These are phyloP conservation scores for Terfezia claveryi DNA, from an alignment of 495 filamentous ascomycete species.

Conservation along the genomic window DNA sequence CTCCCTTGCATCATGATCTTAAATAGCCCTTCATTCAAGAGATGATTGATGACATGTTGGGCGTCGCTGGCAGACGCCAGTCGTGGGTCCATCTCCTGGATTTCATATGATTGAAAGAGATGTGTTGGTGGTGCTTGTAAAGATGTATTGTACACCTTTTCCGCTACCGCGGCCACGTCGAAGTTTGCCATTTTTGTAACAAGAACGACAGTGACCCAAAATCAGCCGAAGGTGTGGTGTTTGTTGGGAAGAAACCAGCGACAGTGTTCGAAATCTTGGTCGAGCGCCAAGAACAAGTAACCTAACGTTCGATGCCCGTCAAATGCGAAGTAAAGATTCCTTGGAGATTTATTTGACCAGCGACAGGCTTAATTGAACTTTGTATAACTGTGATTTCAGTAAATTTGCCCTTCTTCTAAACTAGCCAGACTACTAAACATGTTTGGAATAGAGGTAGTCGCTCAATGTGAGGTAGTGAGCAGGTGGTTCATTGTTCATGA, in stretches of 20 bases:
- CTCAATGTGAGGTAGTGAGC: neutral
- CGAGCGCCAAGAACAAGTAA: too few relatives aligned
- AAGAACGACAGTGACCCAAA: too few relatives aligned
- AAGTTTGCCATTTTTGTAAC: neutral
- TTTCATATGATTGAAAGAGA: neutral
- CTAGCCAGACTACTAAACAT: too few relatives aligned
- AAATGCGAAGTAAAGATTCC: too few relatives aligned
- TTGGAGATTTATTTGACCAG: too few relatives aligned
- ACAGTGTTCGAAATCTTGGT: too few relatives aligned
- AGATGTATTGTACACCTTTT: neutral
- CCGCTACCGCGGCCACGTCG: neutral
- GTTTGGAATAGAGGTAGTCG: neutral
- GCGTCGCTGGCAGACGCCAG: neutral
- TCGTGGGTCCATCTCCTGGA: neutral
- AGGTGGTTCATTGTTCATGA: neutral
- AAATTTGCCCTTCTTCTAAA: too few relatives aligned
- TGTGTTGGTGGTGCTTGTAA: neutral
- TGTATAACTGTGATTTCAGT: too few relatives aligned
- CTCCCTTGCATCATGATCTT: constrained; percentile 13
- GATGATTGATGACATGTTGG: constrained; percentile 12
- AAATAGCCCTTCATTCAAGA: constrained; percentile 8
- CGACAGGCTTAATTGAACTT: too few relatives aligned
- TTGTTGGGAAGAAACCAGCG: too few relatives aligned
- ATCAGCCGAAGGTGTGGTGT: too few relatives aligned
- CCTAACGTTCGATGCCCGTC: too few relatives aligned